Percentiles rank a stretch among this genome's conserved stretches.
phyloP scores from a whole-genome alignment of 257 asterid species.

The Ophiorrhiza pumila region DNA sequence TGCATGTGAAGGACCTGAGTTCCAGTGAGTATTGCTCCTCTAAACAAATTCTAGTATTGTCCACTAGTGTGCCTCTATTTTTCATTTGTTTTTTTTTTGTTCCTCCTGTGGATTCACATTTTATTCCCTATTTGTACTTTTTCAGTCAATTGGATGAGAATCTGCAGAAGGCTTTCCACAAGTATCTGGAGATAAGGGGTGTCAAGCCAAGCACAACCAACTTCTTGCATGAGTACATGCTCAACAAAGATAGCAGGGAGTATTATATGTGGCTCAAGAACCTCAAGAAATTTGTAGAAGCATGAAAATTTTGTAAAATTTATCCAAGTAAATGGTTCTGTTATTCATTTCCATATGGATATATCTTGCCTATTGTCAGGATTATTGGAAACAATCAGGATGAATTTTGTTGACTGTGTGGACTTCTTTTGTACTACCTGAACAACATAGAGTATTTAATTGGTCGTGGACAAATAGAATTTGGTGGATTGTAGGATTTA shows the following conservation, averaged over 20 bases:
- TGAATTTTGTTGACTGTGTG: not conserved
- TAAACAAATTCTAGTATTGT: not conserved
- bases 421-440: not conserved
- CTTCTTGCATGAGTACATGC: slow-evolving; percentile 80
- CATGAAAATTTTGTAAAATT: slow-evolving; percentile 21
- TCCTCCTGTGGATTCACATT: not conserved
- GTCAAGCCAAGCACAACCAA: slow-evolving; percentile 73
- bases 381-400: not conserved
- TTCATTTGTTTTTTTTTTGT: not conserved
- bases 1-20: slow-evolving; percentile 89
- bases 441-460: no score
- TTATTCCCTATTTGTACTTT: not conserved
- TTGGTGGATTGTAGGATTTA: not conserved
- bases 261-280: slow-evolving; percentile 69
- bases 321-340: not conserved
- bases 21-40: slow-evolving; percentile 41
- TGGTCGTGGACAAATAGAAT: not conserved
- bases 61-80: no score
- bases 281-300: slow-evolving; percentile 62
- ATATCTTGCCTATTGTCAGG: not conserved
- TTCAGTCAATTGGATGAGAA: slow-evolving; percentile 88
- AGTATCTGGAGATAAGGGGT: slow-evolving; percentile 87
- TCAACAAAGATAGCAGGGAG: slow-evolving; percentile 70
- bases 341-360: not conserved
- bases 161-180: slow-evolving; percentile 89